Evolutionary conservation across 2,329 filamentous ascomycete genomes (phyloP).

Genomic region (Xylariales sp.): DNA sequence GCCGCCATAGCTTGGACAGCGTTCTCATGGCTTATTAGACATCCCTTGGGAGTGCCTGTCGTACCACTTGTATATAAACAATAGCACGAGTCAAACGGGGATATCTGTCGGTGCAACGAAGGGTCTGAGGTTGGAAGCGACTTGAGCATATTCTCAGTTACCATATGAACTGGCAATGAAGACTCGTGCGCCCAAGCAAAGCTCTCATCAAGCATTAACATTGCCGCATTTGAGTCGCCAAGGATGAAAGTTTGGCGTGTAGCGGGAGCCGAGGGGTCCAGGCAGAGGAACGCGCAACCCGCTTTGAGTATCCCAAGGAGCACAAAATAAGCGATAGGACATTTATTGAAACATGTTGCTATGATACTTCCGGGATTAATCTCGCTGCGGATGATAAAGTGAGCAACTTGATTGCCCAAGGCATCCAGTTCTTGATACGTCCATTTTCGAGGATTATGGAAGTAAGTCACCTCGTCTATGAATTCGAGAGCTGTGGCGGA

Average conservation of each 20-base stretch:
- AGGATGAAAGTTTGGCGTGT: conserved; percentile 83
- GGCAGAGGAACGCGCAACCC: conserved; percentile 82
- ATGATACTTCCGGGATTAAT: conserved; percentile 70
- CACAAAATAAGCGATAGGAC: conserved; percentile 83
- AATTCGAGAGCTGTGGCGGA: conserved; percentile 80
- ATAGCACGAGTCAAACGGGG: conserved; percentile 74
- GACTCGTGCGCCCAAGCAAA: conserved; percentile 50
- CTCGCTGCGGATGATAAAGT: conserved; percentile 66
- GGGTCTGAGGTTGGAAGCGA: conserved; percentile 26
- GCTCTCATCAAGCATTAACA: conserved; percentile 67
- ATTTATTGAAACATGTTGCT: conserved; percentile 85
- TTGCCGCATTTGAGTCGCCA: conserved; percentile 73
- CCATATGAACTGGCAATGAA: conserved; percentile 50
- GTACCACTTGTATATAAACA: conserved; percentile 90
- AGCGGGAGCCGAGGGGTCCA: conserved; percentile 79
- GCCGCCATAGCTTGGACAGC: conserved; percentile 89
- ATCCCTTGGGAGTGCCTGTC: conserved; percentile 87
- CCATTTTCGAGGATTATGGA: conserved; percentile 68
- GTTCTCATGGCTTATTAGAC: conserved; percentile 88
- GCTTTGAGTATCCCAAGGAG: conserved; percentile 86
- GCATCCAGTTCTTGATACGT: conserved; percentile 78
- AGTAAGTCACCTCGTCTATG: conserved; percentile 64
- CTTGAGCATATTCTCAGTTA: conserved; percentile 50
- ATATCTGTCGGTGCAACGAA: conserved; percentile 51
- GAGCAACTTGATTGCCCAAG: conserved; percentile 78